Conservation (phyloP, 169 alveolate species). For the Eimeria praecox region DNA sequence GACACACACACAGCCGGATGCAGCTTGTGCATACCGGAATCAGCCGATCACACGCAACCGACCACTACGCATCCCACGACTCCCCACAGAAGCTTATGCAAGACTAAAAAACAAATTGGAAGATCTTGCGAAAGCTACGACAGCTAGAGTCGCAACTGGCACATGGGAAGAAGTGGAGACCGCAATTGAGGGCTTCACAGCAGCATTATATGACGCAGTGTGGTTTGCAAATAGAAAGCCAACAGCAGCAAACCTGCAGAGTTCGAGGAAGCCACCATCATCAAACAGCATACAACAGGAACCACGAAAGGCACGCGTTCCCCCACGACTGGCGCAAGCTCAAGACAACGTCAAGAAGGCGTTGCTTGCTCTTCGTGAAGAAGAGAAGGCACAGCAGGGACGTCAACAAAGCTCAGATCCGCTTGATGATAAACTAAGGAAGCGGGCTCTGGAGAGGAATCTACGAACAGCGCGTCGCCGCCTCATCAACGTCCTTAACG, state of each 20-base stretch:
- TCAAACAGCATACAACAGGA: too few relatives aligned
- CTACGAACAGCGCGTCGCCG: too few relatives aligned
- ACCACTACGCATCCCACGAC: constrained; percentile 2
- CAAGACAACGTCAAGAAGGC: neutral
- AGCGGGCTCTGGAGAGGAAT: too few relatives aligned
- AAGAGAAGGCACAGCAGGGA: neutral
- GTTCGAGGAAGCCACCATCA: too few relatives aligned
- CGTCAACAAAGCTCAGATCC: neutral
- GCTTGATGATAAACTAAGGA: too few relatives aligned
- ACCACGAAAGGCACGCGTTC: neutral
- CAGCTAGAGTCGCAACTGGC: neutral
- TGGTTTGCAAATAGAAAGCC: neutral
- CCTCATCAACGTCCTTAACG: too few relatives aligned
- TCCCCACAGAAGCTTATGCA: neutral
- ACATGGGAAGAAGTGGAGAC: neutral
- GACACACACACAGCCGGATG: too few relatives aligned
- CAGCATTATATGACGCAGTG: neutral
- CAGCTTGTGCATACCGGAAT: too few relatives aligned
- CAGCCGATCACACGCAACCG: neutral
- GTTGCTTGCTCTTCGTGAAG: neutral
- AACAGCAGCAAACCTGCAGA: neutral
- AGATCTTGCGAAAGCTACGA: neutral
- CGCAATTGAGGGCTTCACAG: neutral
- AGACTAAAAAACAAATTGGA: neutral
- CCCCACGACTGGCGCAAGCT: neutral